Evolutionary conservation across 2,329 filamentous ascomycete genomes (phyloP).

Genomic region (Ascochyta koolunga): DNA sequence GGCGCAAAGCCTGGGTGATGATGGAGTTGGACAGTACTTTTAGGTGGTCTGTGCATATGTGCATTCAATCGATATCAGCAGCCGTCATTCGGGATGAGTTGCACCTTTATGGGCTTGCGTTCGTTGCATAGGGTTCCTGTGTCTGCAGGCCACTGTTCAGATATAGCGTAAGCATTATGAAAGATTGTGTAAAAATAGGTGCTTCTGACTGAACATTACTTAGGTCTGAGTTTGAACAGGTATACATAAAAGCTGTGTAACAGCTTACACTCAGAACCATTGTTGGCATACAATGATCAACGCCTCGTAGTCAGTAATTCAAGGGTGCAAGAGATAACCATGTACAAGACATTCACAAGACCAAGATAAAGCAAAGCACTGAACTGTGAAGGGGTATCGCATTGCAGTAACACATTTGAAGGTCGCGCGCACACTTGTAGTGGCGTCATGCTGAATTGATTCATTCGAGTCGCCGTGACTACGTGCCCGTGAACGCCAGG

Average conservation of each 20-base stretch:
- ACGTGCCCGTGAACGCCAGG: conserved; percentile 46
- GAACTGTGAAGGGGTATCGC: conserved; percentile 19
- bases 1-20: conserved; percentile 9
- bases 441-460: conserved; percentile 44
- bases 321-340: too few relatives aligned
- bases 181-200: too few relatives aligned
- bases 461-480: conserved; percentile 47
- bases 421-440: conserved; percentile 19
- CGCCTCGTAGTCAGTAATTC: too few relatives aligned
- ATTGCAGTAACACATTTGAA: conserved; percentile 13
- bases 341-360: background rate
- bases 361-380: background rate
- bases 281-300: too few relatives aligned
- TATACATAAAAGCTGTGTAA: too few relatives aligned
- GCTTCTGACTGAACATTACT: too few relatives aligned
- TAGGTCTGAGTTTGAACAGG: too few relatives aligned
- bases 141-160: too few relatives aligned
- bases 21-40: conserved; percentile 2
- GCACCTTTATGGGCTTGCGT: too few relatives aligned
- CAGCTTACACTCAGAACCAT: too few relatives aligned
- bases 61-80: background rate
- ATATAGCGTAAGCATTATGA: too few relatives aligned
- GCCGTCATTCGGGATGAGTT: background rate
- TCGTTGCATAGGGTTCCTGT: too few relatives aligned
- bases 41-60: conserved; percentile 2